A percentile compares a stretch with the other conserved stretches of the same genome.
phyloP scores from a whole-genome alignment of 768 basidiomycete species.

The Psilocybe tampanensis region DNA sequence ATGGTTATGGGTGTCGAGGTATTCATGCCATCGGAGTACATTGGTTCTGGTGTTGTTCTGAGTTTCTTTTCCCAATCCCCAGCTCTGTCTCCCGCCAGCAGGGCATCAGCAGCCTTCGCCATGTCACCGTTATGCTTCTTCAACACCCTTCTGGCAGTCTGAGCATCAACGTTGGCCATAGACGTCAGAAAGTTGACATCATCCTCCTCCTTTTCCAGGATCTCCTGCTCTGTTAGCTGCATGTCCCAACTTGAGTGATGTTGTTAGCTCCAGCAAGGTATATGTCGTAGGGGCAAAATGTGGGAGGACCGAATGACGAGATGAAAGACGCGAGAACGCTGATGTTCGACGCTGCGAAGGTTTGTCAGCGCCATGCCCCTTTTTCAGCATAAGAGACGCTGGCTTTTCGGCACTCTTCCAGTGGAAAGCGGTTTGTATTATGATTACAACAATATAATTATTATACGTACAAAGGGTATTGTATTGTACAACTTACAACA shows the following conservation, averaged over 20 bases:
- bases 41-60: slow-evolving; percentile 30
- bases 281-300: too few species aligned
- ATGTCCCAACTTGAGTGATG: slow-evolving; percentile 4
- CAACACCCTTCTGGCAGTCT: slow-evolving; percentile 56
- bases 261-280: too few species aligned
- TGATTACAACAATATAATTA: too few species aligned
- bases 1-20: slow-evolving; percentile 22
- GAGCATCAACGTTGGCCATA: slow-evolving; percentile 40
- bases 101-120: slow-evolving; percentile 55
- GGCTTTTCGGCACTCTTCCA: too few species aligned
- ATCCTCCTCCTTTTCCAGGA: slow-evolving; percentile 32
- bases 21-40: slow-evolving; percentile 23
- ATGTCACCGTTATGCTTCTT: slow-evolving; percentile 62
- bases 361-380: too few species aligned
- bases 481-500: too few species aligned
- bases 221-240: slow-evolving; percentile 30
- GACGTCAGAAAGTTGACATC: slow-evolving; percentile 29
- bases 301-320: too few species aligned
- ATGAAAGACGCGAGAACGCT: too few species aligned
- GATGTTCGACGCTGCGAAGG: too few species aligned
- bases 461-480: too few species aligned
- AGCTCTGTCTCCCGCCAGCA: slow-evolving; percentile 53
- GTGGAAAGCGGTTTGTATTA: too few species aligned
- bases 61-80: slow-evolving; percentile 24
- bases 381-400: too few species aligned